Evolutionary conservation across 148 eudicot genomes (phyloP).

Genomic region (Camellia sinensis): DNA sequence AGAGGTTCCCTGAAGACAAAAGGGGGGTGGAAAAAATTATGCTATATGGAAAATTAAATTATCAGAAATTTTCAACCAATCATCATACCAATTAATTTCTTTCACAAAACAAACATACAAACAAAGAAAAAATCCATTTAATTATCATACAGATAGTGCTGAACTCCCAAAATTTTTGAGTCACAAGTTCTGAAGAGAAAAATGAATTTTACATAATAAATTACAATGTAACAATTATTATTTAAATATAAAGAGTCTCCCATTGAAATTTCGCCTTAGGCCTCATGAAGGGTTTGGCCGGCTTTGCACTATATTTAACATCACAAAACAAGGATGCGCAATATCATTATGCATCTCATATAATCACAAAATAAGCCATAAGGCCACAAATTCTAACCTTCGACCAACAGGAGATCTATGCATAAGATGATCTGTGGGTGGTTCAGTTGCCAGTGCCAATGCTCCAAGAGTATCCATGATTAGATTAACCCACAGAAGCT

Average conservation of each 20-base stretch:
- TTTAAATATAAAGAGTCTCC: no score
- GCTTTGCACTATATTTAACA: constrained; percentile 7
- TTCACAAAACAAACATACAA: background rate
- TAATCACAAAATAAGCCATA: background rate
- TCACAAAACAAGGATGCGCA: background rate
- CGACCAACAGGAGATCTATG: constrained; percentile 87
- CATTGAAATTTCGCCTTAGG: no score
- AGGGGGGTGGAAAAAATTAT: background rate
- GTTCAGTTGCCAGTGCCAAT: constrained; percentile 91
- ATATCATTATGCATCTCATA: background rate
- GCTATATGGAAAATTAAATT: background rate
- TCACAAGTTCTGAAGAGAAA: no score
- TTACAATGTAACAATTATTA: no score
- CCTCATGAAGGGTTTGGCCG: no score
- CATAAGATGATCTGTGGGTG: constrained; percentile 93
- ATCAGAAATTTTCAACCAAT: background rate
- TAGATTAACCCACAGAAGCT: constrained; percentile 97
- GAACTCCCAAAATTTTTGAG: no score
- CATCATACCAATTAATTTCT: background rate
- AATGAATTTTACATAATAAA: no score
- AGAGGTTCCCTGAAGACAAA: constrained; percentile 79
- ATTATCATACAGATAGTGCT: background rate
- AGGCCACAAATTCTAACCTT: constrained; percentile 42
- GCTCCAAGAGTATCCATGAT: constrained; percentile 99
- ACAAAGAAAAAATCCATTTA: background rate